Conservation (phyloP, 768 basidiomycete genomes). For the Pisolithus albus region DNA sequence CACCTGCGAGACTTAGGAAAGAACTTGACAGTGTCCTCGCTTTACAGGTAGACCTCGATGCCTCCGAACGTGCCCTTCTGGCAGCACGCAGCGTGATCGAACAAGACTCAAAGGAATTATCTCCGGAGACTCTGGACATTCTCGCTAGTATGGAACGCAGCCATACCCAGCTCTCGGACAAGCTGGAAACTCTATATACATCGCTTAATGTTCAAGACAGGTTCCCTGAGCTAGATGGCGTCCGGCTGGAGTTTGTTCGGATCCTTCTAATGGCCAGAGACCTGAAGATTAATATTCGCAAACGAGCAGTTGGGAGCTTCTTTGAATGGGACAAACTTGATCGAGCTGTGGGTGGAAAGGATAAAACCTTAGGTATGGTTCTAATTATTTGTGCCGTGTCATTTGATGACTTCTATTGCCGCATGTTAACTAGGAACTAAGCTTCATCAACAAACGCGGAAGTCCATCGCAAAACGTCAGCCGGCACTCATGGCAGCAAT, state of each 20-base stretch:
- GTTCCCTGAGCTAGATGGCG: constrained; percentile 27
- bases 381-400: too few species aligned
- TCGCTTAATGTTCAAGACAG: constrained; percentile 28
- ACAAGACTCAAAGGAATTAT: neutral
- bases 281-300: constrained; percentile 34
- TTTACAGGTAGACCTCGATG: constrained; percentile 25
- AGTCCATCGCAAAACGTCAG: constrained; percentile 2
- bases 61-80: constrained; percentile 18
- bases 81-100: constrained; percentile 4
- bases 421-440: constrained; percentile 17
- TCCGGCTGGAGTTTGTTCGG: constrained; percentile 25
- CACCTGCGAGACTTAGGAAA: constrained; percentile 8
- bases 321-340: constrained; percentile 34
- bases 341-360: constrained; percentile 24
- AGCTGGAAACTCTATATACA: constrained; percentile 28
- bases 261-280: constrained; percentile 11
- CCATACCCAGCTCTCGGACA: constrained; percentile 14
- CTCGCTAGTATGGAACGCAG: constrained; percentile 17
- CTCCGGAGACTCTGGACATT: constrained; percentile 3
- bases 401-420: too few species aligned
- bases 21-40: constrained; percentile 18
- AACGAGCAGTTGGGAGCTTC: constrained; percentile 28
- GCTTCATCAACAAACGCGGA: constrained; percentile 23
- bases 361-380: constrained; percentile 11
- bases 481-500: constrained; percentile 12